These are phyloP conservation scores for Neofusicoccum sp. DNA, from an alignment of 2,329 filamentous ascomycete genomes.

Conservation along the genomic window DNA sequence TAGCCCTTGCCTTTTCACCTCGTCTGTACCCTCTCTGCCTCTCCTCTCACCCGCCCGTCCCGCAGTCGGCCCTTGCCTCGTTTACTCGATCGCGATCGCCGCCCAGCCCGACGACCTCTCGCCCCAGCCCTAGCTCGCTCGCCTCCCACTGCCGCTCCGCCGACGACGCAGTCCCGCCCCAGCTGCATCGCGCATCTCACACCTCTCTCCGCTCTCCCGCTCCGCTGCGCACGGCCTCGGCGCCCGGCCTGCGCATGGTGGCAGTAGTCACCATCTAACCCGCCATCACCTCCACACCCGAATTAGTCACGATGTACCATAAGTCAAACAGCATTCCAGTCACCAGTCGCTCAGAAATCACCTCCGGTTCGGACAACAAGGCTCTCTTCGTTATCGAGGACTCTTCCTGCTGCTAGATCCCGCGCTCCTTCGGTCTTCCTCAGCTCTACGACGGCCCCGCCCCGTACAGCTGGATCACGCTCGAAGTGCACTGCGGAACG, in stretches of 20 bases:
- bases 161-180: not conserved
- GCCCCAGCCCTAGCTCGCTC: conserved; percentile 10
- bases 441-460: conserved; percentile 7
- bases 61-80: conserved; percentile 24
- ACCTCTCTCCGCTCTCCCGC: conserved; percentile 20
- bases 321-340: conserved; percentile 39
- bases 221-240: conserved; percentile 9
- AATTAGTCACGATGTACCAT: conserved; percentile 37
- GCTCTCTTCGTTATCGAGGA: conserved; percentile 38
- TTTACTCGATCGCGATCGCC: conserved; percentile 31
- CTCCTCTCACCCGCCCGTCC: conserved; percentile 19
- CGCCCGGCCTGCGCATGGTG: conserved; percentile 17
- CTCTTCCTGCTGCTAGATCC: conserved; percentile 26
- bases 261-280: conserved; percentile 28
- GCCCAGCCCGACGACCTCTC: conserved; percentile 21
- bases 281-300: conserved; percentile 22
- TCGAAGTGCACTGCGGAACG: conserved; percentile 38
- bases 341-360: conserved; percentile 43
- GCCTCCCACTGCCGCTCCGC: conserved; percentile 22
- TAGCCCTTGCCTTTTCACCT: conserved; percentile 21
- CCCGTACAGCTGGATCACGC: conserved; percentile 17
- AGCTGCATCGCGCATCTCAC: conserved; percentile 19
- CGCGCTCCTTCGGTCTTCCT: conserved; percentile 10
- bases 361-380: conserved; percentile 38
- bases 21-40: conserved; percentile 22